A percentile compares a stretch with the other conserved stretches of the same genome.
Evolutionary conservation across 441 rosid genomes (phyloP).

Genomic region (Francoa sonchifolia): DNA sequence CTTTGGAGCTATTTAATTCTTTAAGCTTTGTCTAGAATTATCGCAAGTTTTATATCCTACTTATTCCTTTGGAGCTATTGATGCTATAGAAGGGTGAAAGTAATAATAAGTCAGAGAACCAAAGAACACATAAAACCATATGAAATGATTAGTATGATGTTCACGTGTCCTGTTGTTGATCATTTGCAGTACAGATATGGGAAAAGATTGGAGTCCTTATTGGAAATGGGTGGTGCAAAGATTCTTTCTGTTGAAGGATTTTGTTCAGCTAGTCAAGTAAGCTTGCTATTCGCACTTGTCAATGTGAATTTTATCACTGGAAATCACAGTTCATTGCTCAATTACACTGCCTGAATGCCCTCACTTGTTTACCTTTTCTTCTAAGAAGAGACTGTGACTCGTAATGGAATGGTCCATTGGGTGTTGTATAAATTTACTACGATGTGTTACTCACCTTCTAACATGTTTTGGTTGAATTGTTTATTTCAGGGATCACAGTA

Average conservation of each 20-base stretch:
- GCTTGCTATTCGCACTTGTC: constrained; percentile 5
- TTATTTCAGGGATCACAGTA: constrained; percentile 37
- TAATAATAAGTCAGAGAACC: too few species aligned
- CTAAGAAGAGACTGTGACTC: too few species aligned
- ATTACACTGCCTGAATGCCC: too few species aligned
- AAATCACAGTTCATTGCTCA: background rate
- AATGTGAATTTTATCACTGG: background rate
- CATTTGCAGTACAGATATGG: constrained; percentile 53
- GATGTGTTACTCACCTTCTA: too few species aligned
- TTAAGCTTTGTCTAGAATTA: background rate
- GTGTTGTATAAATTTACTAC: too few species aligned
- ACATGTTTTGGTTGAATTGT: constrained; percentile 7
- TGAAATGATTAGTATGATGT: constrained; percentile 1
- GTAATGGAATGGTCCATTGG: too few species aligned
- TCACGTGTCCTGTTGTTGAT: constrained; percentile 4
- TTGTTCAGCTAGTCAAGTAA: constrained; percentile 62
- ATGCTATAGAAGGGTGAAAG: too few species aligned
- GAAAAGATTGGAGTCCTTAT: constrained; percentile 33
- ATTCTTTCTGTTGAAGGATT: constrained; percentile 32
- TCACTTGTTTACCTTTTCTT: constrained; percentile 10
- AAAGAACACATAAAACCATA: background rate
- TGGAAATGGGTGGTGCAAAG: constrained; percentile 57
- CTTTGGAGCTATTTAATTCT: too few species aligned
- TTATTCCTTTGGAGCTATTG: background rate
- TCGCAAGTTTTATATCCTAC: background rate